Evolutionary conservation across 148 eudicot species (phyloP).

Genomic region (Bassia scoparia): DNA sequence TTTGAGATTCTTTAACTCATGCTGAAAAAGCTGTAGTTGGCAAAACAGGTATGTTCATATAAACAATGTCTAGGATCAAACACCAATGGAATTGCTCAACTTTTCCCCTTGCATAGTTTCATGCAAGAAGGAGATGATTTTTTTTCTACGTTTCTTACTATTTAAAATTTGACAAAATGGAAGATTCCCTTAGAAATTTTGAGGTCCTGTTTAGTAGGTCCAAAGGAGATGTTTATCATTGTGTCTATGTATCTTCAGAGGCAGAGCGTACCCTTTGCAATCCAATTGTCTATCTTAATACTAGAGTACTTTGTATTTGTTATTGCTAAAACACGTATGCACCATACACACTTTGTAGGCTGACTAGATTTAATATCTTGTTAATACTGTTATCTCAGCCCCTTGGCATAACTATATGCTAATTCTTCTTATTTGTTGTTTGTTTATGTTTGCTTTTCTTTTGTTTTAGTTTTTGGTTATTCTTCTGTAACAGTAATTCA

Average conservation of each 20-base stretch:
- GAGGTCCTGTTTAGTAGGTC: not conserved
- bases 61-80: not conserved
- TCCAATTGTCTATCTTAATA: not conserved
- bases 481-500: too few species aligned
- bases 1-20: conserved; percentile 53
- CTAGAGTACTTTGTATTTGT: too few species aligned
- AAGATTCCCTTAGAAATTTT: not conserved
- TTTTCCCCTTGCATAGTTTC: not conserved
- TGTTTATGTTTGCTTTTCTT: too few species aligned
- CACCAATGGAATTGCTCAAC: not conserved
- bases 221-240: not conserved
- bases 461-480: too few species aligned
- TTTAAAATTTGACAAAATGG: not conserved
- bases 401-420: too few species aligned
- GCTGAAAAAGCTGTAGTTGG: conserved; percentile 57
- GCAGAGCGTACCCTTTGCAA: not conserved
- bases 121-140: not conserved
- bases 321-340: too few species aligned
- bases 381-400: not conserved
- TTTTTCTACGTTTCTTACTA: not conserved
- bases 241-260: not conserved
- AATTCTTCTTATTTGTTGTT: too few species aligned
- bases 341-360: not conserved
- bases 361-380: not conserved
- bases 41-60: conserved; percentile 38